phyloP scores from a whole-genome alignment of 1,284 basidiomycete genomes.

The Retiboletus fuscus region DNA sequence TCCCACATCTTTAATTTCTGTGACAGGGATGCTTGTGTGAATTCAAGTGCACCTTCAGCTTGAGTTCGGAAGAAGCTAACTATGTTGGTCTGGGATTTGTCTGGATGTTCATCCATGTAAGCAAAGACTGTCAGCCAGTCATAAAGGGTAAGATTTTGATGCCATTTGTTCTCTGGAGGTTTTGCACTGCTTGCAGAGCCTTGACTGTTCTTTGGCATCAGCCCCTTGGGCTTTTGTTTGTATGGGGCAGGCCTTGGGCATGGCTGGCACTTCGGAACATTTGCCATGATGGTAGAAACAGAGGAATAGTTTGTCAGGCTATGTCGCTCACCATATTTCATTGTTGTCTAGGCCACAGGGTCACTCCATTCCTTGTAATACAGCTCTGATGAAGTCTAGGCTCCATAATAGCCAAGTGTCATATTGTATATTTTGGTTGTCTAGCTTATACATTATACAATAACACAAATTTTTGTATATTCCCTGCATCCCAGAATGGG shows the following conservation, averaged over 20 bases:
- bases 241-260: neutral
- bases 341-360: too few relatives aligned
- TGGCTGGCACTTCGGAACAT: neutral
- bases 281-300: neutral
- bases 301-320: too few relatives aligned
- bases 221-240: neutral
- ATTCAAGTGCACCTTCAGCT: too few relatives aligned
- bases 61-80: too few relatives aligned
- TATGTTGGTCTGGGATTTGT: too few relatives aligned
- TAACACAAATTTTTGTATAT: neutral
- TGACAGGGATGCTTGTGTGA: too few relatives aligned
- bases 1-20: too few relatives aligned
- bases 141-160: conserved; percentile 10
- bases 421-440: neutral
- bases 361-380: too few relatives aligned
- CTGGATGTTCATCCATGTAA: conserved; percentile 9
- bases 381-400: too few relatives aligned
- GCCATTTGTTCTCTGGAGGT: neutral
- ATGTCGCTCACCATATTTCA: too few relatives aligned
- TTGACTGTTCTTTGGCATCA: neutral
- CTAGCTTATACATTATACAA: neutral
- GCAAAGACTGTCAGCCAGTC: conserved; percentile 12
- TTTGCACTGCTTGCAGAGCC: neutral
- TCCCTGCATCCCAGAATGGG: neutral
- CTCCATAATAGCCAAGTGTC: too few relatives aligned